Base-by-base conservation (phyloP, 2,329 filamentous ascomycete species). In the Huntiella savannae region DNA sequence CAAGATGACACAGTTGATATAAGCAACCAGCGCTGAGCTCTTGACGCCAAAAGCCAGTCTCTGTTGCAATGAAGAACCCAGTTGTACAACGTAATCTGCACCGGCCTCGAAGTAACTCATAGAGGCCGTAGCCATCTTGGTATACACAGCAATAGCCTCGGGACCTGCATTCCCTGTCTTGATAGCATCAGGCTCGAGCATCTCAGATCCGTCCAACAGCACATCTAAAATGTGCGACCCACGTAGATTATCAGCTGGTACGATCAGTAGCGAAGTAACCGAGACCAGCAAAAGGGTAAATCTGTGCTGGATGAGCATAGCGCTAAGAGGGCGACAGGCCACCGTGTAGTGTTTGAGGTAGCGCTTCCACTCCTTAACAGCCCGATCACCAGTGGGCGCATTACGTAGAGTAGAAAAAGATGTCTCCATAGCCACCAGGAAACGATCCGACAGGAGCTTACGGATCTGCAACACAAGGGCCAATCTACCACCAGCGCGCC, bases 371-470 rank as follows among this genome's bases (percentile, higher is more conserved):
- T 94, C 82, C 55, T 77, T 81, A 15, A 83, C 66, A 22, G 72
- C 64, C 41, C 71, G 69, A 51, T 82, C 77, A 17, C 75, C 65
- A 22, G 71, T 71, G 53, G 75, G 77, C 2, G 79, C 73, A 60
- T 92, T 93, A 47, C 88, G 80, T 52, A 96, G 82, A 6, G 83
- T 86, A 6, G 88, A 95, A 49, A 94, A 79, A 6, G 86, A 82
- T 0, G 84, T 85, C 62, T 96, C 91, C 34, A 96, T 74, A 2
- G 82, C 78, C 10, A 92, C 75, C 53, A 95, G 70, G 57, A 93
- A 94, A 5, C 75, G 69, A 55, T 94, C 87, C 0, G 85, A 88
- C 10, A 98, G 66, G 13, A 94, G 70, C 32, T 70, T 67, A 45
- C 77, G 77, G 33, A 94, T 63, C 41, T 76, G 71, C 50, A 81